Base-by-base conservation (phyloP, 2,329 filamentous ascomycete genomes). In the Xylaria sp. region DNA sequence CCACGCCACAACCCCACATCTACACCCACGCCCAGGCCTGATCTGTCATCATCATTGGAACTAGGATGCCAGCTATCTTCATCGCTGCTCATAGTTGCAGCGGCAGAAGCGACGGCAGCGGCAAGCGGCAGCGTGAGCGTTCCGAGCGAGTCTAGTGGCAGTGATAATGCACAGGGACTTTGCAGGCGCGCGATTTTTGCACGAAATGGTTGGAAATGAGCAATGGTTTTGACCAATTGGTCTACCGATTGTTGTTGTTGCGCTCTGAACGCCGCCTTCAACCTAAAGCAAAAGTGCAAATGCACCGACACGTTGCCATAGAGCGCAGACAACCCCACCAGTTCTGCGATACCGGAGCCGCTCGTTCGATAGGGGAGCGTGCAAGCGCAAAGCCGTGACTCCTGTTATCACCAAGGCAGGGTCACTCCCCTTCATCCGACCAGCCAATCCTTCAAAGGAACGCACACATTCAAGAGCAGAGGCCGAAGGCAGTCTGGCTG, bases 1-100 rank as follows among this genome's bases (percentile, higher is more conserved):
- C 62, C 61, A 66, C 68, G 62, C 54, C 55, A 28, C 23, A 52
- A 49, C 74, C 73, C 76, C 74, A 75, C 75, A 73, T 70, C 68
- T 52, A 69, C 63, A 60, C 71, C 70, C 72, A 56, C 68, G 72
- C 69, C 70, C 72, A 62, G 62, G 60, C 46, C 64, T 59, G 62
- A 59, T 68, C 69, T 41, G 18, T 36, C 43, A 55, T 49, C 69
- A 72, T 71, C 69, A 73, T 71, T 72, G 68, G 65, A 63, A 70
- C 69, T 39, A 51, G 46, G 59, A 48, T 51, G 55, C 52, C 36
- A 57, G 6, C 61, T 41, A 52, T 66, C 59, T 41, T 67, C 48
- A 51, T 60, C 56, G 71, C 68, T 61, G 71, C 41, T 62, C 49
- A 46, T 51, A 61, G 51, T 25, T n/a, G 64, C 57, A 48, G 25